Evolutionary conservation across 2,329 filamentous ascomycete genomes (phyloP).

Genomic region (Talaromyces sp.): DNA sequence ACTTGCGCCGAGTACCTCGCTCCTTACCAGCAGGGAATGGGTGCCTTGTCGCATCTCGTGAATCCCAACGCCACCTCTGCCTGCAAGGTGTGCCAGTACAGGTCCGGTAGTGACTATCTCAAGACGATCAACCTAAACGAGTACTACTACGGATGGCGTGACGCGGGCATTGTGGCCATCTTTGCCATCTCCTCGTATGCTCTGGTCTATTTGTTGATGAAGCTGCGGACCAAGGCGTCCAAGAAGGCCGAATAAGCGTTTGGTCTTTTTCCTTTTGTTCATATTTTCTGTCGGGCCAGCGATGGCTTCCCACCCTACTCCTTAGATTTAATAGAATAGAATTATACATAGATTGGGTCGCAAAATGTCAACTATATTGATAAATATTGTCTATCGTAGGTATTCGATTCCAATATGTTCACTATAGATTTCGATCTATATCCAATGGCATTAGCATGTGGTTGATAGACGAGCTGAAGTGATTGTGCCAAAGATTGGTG

Average conservation of each 20-base stretch:
- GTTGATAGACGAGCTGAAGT: background rate
- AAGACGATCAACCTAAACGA: slow-evolving; percentile 53
- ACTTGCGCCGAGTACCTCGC: slow-evolving; percentile 57
- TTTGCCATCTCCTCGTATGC: slow-evolving; percentile 53
- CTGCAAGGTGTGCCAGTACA: slow-evolving; percentile 60
- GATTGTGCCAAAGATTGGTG: background rate
- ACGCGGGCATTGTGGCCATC: slow-evolving; percentile 55
- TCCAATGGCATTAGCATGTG: background rate
- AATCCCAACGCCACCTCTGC: slow-evolving; percentile 54
- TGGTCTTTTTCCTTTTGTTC: background rate
- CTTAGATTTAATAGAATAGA: background rate
- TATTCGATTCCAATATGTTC: background rate
- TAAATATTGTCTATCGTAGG: background rate
- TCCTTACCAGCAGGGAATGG: slow-evolving; percentile 44
- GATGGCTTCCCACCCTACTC: background rate
- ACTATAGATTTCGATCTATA: background rate
- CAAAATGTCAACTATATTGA: background rate
- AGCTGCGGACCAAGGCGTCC: slow-evolving; percentile 30
- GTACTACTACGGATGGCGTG: slow-evolving; percentile 62
- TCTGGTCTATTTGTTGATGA: slow-evolving; percentile 40
- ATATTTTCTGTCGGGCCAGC: background rate
- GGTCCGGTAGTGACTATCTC: slow-evolving; percentile 55
- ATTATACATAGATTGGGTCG: background rate
- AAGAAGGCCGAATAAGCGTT: slow-evolving; percentile 27
- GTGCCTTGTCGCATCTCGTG: slow-evolving; percentile 46